Evolutionary conservation across 768 basidiomycete genomes (phyloP), one percentile per base, ranked within the genome.

Genomic region (Filobasidium floriforme): DNA sequence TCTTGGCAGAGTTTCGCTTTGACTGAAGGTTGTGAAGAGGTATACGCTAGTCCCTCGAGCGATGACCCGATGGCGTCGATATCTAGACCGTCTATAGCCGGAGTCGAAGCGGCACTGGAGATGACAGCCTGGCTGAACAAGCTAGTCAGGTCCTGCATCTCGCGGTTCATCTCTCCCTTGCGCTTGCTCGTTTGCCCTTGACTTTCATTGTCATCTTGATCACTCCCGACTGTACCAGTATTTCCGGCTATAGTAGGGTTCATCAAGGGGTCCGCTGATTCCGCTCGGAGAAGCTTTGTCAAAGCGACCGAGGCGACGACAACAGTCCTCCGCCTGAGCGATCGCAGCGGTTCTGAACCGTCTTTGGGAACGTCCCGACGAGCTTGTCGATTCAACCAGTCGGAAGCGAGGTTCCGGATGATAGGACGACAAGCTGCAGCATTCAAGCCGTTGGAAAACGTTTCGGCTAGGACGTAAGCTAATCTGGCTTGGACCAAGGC

Each of bases 1-100:
- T 68, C 67, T 40, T 51, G 28, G 1, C 22, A 46, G 9, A 68
- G 37, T 12, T 18, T 37, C 6, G 29, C 44, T 54, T 65, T 68
- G 26, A 68, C 43, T 29, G 26, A 51, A 15, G 67, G 67, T 44
- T 65, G 57, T 22, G 54, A 51, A 14, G 67, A 68, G 10, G 52
- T 61, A 52, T 68, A 68, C 12, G 67, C 67, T 19, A 68, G 57
- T 3, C 67, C 67, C 29, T 68, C 67, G 1, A 68, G 55, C 3
- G 63, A 51, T 11, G 63, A 64, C 3, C 52, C 57, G 43, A 64
- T 18, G 12, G 44, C 26, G 63, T 41, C 43, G 44, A 51, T 5
- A 22, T 41, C 11, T 19, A 41, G 44, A 40, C 28, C 52, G 10
- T 57, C 54, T 57, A 7, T 2, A 57, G 4, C 9, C 12, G 11